Conservation (phyloP, 73 alveolate species). For the Symbiodinium natans region DNA sequence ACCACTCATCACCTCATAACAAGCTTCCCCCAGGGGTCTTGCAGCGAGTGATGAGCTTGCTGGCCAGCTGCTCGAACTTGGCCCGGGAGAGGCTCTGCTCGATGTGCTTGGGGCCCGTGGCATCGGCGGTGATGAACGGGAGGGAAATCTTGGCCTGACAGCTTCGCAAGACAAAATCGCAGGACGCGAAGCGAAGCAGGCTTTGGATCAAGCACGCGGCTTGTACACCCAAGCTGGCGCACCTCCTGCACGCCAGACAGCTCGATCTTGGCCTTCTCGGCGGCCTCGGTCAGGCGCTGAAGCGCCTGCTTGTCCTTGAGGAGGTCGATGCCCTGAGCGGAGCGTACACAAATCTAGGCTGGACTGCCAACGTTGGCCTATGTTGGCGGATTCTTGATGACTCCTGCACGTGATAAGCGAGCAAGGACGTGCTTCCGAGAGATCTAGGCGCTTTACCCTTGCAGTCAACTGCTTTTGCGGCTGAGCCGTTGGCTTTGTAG, state of each 20-base stretch:
- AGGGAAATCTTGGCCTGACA: slow-evolving; percentile 95
- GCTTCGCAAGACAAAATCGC: background rate
- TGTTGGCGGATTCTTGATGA: too few species aligned
- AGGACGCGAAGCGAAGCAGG: background rate
- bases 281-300: slow-evolving; percentile 98
- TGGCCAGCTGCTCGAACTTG: slow-evolving; percentile 98
- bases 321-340: slow-evolving; percentile 95
- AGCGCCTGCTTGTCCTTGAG: slow-evolving; percentile 96
- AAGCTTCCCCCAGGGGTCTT: slow-evolving; percentile 93
- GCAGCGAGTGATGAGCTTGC: slow-evolving; percentile 96
- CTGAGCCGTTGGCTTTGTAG: too few species aligned
- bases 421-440: too few species aligned
- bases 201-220: background rate
- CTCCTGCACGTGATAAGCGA: too few species aligned
- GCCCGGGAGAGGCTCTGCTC: slow-evolving; percentile 99
- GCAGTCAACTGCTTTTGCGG: too few species aligned
- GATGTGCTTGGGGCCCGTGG: slow-evolving; percentile 98
- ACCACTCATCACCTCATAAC: background rate
- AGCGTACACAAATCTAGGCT: too few species aligned
- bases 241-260: slow-evolving; percentile 95
- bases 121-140: slow-evolving; percentile 98
- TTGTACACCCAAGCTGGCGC: background rate
- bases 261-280: slow-evolving; percentile 99
- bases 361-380: too few species aligned
- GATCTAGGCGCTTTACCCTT: too few species aligned